Evolutionary conservation across 148 eudicot genomes (phyloP).

Genomic region (Chenopodium berlandieri): DNA sequence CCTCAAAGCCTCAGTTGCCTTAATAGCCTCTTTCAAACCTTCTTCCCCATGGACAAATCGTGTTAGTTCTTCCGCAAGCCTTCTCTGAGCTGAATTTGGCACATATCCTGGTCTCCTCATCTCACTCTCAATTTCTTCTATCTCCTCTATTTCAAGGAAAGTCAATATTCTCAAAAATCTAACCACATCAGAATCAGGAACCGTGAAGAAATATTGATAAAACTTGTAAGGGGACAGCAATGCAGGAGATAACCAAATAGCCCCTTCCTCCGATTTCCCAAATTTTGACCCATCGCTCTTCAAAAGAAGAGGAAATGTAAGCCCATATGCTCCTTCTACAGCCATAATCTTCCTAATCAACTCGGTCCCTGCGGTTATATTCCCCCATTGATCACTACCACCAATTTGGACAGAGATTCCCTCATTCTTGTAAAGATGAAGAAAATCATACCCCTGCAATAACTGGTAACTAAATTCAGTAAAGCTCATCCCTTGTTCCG

Average conservation of each 20-base stretch:
- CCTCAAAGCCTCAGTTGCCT: conserved; percentile 76
- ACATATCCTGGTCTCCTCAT: conserved; percentile 54
- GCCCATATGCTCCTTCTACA: conserved; percentile 56
- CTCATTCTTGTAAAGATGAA: conserved; percentile 50
- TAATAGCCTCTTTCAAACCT: conserved; percentile 75
- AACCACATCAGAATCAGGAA: conserved; percentile 69
- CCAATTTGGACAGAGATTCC: conserved; percentile 80
- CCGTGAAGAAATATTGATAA: conserved; percentile 78
- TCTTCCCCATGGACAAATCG: conserved; percentile 80
- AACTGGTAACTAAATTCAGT: conserved; percentile 86
- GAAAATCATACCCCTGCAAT: conserved; percentile 82
- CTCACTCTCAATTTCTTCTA: conserved; percentile 46
- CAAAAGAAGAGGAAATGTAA: conserved; percentile 80
- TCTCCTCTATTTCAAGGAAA: conserved; percentile 64
- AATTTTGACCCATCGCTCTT: conserved; percentile 87
- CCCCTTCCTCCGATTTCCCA: conserved; percentile 90
- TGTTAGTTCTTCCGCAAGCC: conserved; percentile 84
- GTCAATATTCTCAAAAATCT: conserved; percentile 72
- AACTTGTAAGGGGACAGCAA: conserved; percentile 79
- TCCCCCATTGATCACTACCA: conserved; percentile 97
- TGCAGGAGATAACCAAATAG: conserved; percentile 77
- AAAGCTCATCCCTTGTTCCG: conserved; percentile 83
- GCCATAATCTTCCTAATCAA: conserved; percentile 61
- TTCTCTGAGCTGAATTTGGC: conserved; percentile 69
- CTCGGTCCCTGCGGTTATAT: conserved; percentile 90